Percentiles rank a stretch among this genome's conserved stretches.
phyloP scores from a whole-genome alignment of 1,284 basidiomycete species.

The Singerocomus inundabilis region DNA sequence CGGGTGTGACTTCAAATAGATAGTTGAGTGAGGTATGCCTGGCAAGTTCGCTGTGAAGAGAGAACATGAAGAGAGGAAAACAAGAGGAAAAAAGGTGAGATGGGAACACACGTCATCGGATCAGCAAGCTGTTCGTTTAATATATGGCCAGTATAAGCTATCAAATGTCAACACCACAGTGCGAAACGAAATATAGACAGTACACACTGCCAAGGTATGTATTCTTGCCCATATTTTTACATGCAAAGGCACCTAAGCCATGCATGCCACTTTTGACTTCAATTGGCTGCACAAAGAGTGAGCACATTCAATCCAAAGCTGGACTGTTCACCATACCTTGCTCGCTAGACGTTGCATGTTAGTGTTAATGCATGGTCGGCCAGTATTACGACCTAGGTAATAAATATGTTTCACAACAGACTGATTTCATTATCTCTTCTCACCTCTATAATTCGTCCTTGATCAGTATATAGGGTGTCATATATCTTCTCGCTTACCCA shows the following conservation, averaged over 20 bases:
- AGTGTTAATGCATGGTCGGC: constrained; percentile 24
- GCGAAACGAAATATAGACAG: neutral
- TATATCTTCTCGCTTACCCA: constrained; percentile 15
- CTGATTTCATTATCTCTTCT: neutral
- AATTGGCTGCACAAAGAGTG: constrained; percentile 24
- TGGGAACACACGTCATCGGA: constrained; percentile 4
- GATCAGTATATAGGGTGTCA: neutral
- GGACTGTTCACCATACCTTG: constrained; percentile 11
- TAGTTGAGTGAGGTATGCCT: constrained; percentile 45
- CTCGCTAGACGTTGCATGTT: constrained; percentile 19
- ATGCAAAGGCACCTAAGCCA: constrained; percentile 55
- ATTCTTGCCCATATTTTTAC: constrained; percentile 36
- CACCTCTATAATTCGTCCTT: constrained; percentile 22
- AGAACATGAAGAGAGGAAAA: neutral
- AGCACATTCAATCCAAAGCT: neutral
- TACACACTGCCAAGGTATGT: constrained; percentile 50
- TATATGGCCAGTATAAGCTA: constrained; percentile 62
- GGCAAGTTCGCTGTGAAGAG: constrained; percentile 23
- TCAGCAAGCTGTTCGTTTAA: constrained; percentile 41
- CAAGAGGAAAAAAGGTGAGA: too few species aligned
- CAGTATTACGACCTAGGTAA: constrained; percentile 14
- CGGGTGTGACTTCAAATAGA: constrained; percentile 40
- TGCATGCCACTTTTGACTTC: constrained; percentile 41
- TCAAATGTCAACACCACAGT: neutral
- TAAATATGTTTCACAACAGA: neutral